phyloP scores from a whole-genome alignment of 176 grass and related monocot species.

The Hordeum marinum region DNA sequence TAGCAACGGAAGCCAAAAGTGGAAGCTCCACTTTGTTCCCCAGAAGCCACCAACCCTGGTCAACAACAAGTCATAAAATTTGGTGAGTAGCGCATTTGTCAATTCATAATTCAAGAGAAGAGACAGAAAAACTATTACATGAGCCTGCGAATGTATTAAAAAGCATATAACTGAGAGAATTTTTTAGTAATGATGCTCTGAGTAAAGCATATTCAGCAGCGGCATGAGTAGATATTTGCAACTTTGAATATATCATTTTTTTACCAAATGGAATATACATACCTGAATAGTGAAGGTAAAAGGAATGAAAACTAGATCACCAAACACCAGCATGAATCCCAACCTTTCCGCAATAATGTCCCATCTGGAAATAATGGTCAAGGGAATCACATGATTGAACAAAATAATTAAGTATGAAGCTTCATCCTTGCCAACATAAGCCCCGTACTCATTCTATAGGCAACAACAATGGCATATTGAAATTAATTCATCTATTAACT shows the following conservation, averaged over 20 bases:
- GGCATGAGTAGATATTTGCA: neutral
- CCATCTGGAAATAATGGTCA: conserved; percentile 56
- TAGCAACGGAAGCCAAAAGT: conserved; percentile 44
- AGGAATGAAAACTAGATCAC: conserved; percentile 96
- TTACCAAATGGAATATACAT: neutral
- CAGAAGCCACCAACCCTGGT: conserved; percentile 96
- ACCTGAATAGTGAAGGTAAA: conserved; percentile 98
- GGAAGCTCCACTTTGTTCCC: conserved; percentile 69
- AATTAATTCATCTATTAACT: conserved; percentile 18
- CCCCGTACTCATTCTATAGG: neutral
- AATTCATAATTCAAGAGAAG: neutral
- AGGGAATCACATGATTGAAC: neutral
- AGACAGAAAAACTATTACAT: neutral
- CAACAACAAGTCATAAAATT: neutral
- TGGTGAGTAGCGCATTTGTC: neutral
- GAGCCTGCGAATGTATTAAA: neutral
- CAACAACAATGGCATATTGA: neutral
- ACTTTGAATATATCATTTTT: neutral
- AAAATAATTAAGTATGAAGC: neutral
- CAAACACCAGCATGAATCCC: conserved; percentile 98
- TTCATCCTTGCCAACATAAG: neutral
- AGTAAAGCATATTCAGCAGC: neutral
- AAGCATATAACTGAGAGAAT: neutral
- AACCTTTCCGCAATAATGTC: conserved; percentile 97
- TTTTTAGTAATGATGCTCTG: neutral